phyloP scores from a whole-genome alignment of 805 yeast species.

The Kodamaea laetipori region DNA sequence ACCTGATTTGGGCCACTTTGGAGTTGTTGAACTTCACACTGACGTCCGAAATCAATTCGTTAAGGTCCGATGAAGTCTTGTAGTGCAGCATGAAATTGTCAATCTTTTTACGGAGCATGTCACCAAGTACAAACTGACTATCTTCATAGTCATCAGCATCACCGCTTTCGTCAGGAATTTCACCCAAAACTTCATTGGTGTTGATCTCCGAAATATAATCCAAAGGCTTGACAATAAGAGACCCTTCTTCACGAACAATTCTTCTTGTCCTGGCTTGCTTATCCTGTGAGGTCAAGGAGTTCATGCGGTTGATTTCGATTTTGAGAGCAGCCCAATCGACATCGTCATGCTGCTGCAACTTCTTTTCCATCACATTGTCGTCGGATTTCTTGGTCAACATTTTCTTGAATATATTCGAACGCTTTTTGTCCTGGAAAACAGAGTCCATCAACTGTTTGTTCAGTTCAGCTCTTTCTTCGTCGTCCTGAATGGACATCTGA shows the following conservation, averaged over 20 bases:
- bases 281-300: conserved; percentile 46
- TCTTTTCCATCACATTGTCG: conserved; percentile 34
- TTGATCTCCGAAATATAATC: conserved; percentile 46
- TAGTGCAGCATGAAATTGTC: conserved; percentile 38
- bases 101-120: conserved; percentile 26
- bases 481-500: conserved; percentile 26
- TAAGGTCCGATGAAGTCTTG: conserved; percentile 32
- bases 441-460: conserved; percentile 37
- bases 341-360: conserved; percentile 32
- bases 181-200: conserved; percentile 37
- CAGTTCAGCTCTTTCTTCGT: conserved; percentile 11
- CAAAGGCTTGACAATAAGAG: conserved; percentile 44
- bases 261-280: conserved; percentile 69
- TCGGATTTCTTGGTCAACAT: conserved; percentile 36
- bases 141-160: conserved; percentile 5
- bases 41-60: conserved; percentile 45
- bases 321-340: conserved; percentile 43
- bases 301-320: conserved; percentile 43
- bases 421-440: conserved; percentile 47
- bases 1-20: conserved; percentile 57
- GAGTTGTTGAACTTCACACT: conserved; percentile 40
- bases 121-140: conserved; percentile 16
- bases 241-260: conserved; percentile 42
- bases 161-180: conserved; percentile 14
- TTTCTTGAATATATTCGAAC: conserved; percentile 49